Evolutionary conservation across 129 eudicot species (phyloP).

Genomic region (Mikania micrantha): DNA sequence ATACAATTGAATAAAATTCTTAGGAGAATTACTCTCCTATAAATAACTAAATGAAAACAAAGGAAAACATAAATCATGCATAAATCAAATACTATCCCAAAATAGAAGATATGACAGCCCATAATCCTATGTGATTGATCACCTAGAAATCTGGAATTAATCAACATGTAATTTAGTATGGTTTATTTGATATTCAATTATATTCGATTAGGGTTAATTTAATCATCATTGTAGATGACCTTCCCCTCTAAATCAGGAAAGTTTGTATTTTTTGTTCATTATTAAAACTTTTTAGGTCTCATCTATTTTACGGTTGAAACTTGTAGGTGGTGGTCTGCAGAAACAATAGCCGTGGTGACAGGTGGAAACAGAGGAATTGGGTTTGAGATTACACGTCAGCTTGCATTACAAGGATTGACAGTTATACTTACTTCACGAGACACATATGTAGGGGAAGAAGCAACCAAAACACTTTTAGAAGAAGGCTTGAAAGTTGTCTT

Average conservation of each 20-base stretch:
- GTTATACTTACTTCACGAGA: constrained; percentile 87
- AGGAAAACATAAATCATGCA: too few species aligned
- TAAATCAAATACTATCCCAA: too few species aligned
- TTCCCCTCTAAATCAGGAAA: not conserved
- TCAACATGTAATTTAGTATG: not conserved
- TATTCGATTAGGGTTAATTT: not conserved
- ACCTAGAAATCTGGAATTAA: too few species aligned
- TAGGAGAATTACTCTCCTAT: too few species aligned
- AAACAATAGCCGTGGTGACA: constrained; percentile 86
- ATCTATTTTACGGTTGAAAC: not conserved
- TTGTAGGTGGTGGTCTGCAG: constrained; percentile 87
- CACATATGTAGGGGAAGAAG: constrained; percentile 55
- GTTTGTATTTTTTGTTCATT: not conserved
- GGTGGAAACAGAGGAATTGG: constrained; percentile 97
- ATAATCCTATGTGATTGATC: too few species aligned
- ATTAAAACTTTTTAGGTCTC: not conserved
- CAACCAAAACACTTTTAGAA: constrained; percentile 65
- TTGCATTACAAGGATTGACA: constrained; percentile 69
- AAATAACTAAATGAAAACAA: too few species aligned
- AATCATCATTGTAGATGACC: not conserved
- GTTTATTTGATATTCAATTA: not conserved
- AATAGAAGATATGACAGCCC: too few species aligned
- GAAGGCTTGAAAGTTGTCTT: constrained; percentile 60
- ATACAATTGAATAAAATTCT: too few species aligned
- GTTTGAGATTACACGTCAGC: constrained; percentile 85